Base-by-base conservation (phyloP, 257 asterid genomes). In the Solanum gandarillasii region DNA sequence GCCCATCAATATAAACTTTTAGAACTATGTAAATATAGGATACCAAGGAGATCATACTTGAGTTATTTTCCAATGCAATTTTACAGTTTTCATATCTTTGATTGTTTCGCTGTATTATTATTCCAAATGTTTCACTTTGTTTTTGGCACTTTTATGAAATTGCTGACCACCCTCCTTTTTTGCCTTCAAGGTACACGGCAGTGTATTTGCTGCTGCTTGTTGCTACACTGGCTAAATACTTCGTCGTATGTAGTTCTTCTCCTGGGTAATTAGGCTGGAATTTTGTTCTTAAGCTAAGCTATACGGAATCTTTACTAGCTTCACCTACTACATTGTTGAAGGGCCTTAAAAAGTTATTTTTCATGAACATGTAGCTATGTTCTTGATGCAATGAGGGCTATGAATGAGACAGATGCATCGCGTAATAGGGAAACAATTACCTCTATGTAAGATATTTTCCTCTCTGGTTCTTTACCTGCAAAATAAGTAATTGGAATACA, bases 181-280 rank as follows among this genome's bases (percentile, higher is more conserved):
- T 81, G 27, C 48, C 86, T 71, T 85, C 84, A 94, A 97, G 99
- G 98, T 95, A 94, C 92, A 89, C 91, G 41, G 90, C 92, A 41
- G 48, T 89, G 86, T 97, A 95, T 91, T 91, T 89, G 48, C 87
- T 90, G 78, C 88, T 97, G 87, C 92, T 97, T 84, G 91, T 90
- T 87, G 95, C 95, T 87, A 94, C 99, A 29, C 93, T 97, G 92
- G 91, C 91, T 91, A 99, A 94, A 87, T 97, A 97, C 89, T 96
- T 96, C 89, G 41, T 96, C 58, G 93, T 99, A 85, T 92, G 97
- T 88, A 93, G 93, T 88, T 90, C 98, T 85, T 95, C 99, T 73
- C 99, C 99, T 36, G 99, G 99, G 99, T 96, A 96, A 87, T 87
- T 86, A 55, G 85, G 41, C 74, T 88, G 34, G 21, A 14, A 25